A percentile compares a stretch with the other conserved stretches of the same genome.
Conservation (phyloP, 2,329 filamentous ascomycete species). For the Fusarium lateritium region DNA sequence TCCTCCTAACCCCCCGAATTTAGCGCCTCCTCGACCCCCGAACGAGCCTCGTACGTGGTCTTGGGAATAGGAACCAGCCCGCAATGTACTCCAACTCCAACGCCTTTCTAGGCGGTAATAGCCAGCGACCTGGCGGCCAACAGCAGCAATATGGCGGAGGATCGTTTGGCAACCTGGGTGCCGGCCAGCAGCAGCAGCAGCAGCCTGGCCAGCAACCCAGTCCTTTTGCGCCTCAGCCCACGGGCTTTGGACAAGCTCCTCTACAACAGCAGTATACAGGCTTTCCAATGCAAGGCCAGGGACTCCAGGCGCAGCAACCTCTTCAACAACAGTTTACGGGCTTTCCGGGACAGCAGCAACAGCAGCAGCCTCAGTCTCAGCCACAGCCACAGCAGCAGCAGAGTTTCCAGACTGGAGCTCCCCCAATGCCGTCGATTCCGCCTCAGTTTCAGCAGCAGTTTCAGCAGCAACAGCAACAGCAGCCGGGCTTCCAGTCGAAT, state of each 20-base stretch:
- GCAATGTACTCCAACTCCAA: conserved; percentile 92
- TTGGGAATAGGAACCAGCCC: conserved; percentile 27
- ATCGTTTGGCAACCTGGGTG: conserved; percentile 61
- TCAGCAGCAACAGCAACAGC: conserved; percentile 65
- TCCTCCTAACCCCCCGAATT: conserved; percentile 38
- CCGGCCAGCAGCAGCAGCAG: conserved; percentile 62
- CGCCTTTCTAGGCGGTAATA: conserved; percentile 85
- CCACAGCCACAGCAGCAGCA: conserved; percentile 68
- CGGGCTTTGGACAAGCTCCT: conserved; percentile 68
- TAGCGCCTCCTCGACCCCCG: conserved; percentile 34
- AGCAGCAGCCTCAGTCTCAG: conserved; percentile 64
- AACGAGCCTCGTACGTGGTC: conserved; percentile 37
- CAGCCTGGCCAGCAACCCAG: conserved; percentile 65
- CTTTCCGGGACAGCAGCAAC: conserved; percentile 63
- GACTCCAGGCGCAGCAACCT: conserved; percentile 70
- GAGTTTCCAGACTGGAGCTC: conserved; percentile 72
- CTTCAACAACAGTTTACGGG: conserved; percentile 79
- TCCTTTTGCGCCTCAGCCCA: conserved; percentile 72
- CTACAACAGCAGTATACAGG: conserved; percentile 73
- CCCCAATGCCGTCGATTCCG: conserved; percentile 72
- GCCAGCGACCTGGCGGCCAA: conserved; percentile 76
- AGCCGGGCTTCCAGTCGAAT: conserved; percentile 58
- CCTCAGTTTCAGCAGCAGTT: conserved; percentile 73
- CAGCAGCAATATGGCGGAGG: conserved; percentile 64
- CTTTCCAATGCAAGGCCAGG: conserved; percentile 67